Evolutionary conservation across 352 stramenopile genomes (phyloP).

Genomic region (Phytophthora pini): DNA sequence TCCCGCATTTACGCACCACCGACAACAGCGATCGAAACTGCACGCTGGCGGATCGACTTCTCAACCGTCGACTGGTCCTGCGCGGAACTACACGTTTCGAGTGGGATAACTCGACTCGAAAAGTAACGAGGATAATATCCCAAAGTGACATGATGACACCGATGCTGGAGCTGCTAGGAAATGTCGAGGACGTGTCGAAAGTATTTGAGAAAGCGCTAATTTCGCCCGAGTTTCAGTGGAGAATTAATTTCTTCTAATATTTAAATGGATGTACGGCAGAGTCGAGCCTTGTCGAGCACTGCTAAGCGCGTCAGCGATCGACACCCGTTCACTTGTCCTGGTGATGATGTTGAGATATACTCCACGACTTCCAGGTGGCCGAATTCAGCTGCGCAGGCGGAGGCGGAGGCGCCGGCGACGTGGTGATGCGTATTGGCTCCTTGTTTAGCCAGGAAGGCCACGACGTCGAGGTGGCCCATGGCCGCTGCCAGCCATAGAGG

Average conservation of each 20-base stretch:
- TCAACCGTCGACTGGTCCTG: neutral
- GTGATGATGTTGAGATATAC: constrained; percentile 39
- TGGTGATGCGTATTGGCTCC: constrained; percentile 35
- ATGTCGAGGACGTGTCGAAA: neutral
- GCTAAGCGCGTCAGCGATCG: constrained; percentile 24
- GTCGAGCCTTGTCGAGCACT: constrained; percentile 7
- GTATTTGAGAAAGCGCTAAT: constrained; percentile 4
- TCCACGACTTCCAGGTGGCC: constrained; percentile 43
- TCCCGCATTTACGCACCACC: neutral
- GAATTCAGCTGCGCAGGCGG: constrained; percentile 40
- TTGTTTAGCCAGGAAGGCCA: constrained; percentile 43
- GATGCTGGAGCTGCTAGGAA: neutral
- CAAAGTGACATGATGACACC: constrained; percentile 1
- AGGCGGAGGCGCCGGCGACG: constrained; percentile 26
- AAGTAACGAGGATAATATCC: neutral
- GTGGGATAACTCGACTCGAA: neutral
- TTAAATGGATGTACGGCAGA: constrained; percentile 6
- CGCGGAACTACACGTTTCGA: neutral
- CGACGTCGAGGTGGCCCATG: constrained; percentile 42
- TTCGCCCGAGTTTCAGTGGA: constrained; percentile 6
- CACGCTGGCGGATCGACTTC: neutral
- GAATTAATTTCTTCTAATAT: neutral
- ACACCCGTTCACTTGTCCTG: constrained; percentile 5
- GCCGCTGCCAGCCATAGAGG: constrained; percentile 47
- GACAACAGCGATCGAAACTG: neutral